Evolutionary conservation across 2,329 filamentous ascomycete genomes (phyloP).

Genomic region (Pseudogymnoascus sp.): DNA sequence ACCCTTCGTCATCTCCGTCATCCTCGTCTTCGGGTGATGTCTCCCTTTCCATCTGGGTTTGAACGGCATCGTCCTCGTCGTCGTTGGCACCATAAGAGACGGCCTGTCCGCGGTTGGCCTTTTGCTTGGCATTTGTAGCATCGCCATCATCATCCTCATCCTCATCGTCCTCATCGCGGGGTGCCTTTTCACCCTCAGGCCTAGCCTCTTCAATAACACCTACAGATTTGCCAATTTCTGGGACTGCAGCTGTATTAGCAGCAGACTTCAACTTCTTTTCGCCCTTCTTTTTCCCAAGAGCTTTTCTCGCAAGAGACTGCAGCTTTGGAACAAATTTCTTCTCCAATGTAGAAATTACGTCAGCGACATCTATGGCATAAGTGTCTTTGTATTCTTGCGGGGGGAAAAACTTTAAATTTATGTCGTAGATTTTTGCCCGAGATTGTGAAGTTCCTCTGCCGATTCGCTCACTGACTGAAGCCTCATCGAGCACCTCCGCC

Average conservation of each 20-base stretch:
- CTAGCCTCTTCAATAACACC: slow-evolving; percentile 48
- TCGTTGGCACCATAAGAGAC: slow-evolving; percentile 90
- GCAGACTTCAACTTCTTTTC: slow-evolving; percentile 46
- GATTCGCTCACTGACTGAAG: slow-evolving; percentile 71
- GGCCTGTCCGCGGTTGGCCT: slow-evolving; percentile 69
- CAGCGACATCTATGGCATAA: slow-evolving; percentile 72
- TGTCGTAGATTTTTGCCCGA: slow-evolving; percentile 77
- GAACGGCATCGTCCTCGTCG: slow-evolving; percentile 77
- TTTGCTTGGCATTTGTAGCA: slow-evolving; percentile 66
- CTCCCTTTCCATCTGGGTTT: slow-evolving; percentile 54
- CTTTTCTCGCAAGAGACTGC: slow-evolving; percentile 62
- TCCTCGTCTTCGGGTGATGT: slow-evolving; percentile 51
- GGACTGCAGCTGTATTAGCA: slow-evolving; percentile 61
- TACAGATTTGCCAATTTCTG: slow-evolving; percentile 62
- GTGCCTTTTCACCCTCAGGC: slow-evolving; percentile 32
- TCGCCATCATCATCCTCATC: slow-evolving; percentile 75
- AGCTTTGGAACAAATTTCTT: slow-evolving; percentile 68
- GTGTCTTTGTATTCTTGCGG: slow-evolving; percentile 74
- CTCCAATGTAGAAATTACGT: slow-evolving; percentile 77
- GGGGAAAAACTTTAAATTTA: slow-evolving; percentile 78
- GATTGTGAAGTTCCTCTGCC: slow-evolving; percentile 61
- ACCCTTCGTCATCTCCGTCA: slow-evolving; percentile 45
- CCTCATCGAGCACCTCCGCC: slow-evolving; percentile 74
- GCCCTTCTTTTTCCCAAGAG: slow-evolving; percentile 76
- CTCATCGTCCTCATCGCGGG: slow-evolving; percentile 52